A percentile compares a stretch with the other conserved stretches of the same genome.
Evolutionary conservation across 495 filamentous ascomycete species (phyloP).

Genomic region (Hypoxylon fragiforme): DNA sequence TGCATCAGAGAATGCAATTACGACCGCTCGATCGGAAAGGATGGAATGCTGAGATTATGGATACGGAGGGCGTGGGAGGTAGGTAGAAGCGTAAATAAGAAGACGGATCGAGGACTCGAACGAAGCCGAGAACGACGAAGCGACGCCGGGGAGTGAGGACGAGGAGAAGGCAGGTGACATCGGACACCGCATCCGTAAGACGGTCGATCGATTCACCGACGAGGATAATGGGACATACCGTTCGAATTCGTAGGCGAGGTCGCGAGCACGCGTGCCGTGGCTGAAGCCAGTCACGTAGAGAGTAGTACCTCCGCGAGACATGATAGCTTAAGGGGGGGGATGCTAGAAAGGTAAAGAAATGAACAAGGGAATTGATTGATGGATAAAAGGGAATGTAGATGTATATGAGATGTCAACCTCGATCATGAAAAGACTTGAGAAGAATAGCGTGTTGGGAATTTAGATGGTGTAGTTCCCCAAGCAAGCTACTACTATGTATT

Average conservation of each 20-base stretch:
- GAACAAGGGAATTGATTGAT: slow-evolving; percentile 19
- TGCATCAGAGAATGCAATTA: slow-evolving; percentile 41
- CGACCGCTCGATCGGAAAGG: slow-evolving; percentile 61
- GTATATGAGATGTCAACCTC: too few relatives aligned
- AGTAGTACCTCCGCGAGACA: slow-evolving; percentile 93
- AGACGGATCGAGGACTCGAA: slow-evolving; percentile 44
- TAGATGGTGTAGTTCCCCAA: background rate
- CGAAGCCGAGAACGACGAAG: slow-evolving; percentile 43
- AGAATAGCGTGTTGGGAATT: background rate
- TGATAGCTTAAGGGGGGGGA: slow-evolving; percentile 46
- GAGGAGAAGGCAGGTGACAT: slow-evolving; percentile 40
- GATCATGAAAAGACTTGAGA: too few relatives aligned
- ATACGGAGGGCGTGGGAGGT: slow-evolving; percentile 43
- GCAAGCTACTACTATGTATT: background rate
- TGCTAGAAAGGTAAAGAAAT: slow-evolving; percentile 24
- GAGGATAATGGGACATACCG: slow-evolving; percentile 73
- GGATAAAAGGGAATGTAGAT: slow-evolving; percentile 3
- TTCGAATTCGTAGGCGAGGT: slow-evolving; percentile 90
- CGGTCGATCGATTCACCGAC: slow-evolving; percentile 42
- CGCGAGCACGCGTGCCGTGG: slow-evolving; percentile 97
- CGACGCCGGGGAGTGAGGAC: slow-evolving; percentile 35
- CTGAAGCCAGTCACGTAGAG: slow-evolving; percentile 98
- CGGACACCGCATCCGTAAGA: slow-evolving; percentile 41
- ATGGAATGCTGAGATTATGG: slow-evolving; percentile 39
- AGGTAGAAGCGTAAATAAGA: slow-evolving; percentile 46